Evolutionary conservation across 1,284 basidiomycete genomes (phyloP), one percentile per base, ranked within the genome.

Genomic region (Rugosomyces carneus): DNA sequence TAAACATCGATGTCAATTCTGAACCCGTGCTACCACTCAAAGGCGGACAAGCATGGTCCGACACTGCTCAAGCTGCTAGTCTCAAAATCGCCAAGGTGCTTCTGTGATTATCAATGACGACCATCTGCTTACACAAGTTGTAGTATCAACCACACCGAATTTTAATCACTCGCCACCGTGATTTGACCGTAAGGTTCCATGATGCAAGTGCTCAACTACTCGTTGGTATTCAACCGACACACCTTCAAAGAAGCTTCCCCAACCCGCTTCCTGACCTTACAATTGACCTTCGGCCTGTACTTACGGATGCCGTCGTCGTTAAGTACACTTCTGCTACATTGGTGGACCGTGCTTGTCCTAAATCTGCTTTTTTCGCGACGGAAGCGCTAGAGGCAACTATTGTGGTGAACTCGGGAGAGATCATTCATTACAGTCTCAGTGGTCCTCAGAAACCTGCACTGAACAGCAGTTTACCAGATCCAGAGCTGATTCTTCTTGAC

Each of bases 201-300:
- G 86, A 90, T 58, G 63, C 81, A 34, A 89, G 83, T 44, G 70
- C 80, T 0, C 84, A 87, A 47, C 66, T 89, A 2, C 69, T 88
- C 10, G 59, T 80, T 24, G 71, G 70, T 61, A 56, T 72, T 51
- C 52, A 66, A 48, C 49, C 71, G 52, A 50, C 62, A 58, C 64
- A 73, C 35, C 52, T 88, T 54, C 63, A 76, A 60, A 62, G 77
- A 56, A 61, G 71, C 40, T 83, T 77, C 56, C 89, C 89, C 0
- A 70, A 73, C 20, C 67, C 76, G 0, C 67, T 92, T 2, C 71
- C 75, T 2, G 69, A 76, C 18, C 70, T 92, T 11, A 81, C 76
- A 1, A 79, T 91, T 44, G 75, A 84, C 44, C 49, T 81, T 15
- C 62, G 75, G 8, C 62, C 69, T 9, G 59, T 80, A 5, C 64